Conservation (phyloP, 768 basidiomycete species). For the Suillus cothurnatus region DNA sequence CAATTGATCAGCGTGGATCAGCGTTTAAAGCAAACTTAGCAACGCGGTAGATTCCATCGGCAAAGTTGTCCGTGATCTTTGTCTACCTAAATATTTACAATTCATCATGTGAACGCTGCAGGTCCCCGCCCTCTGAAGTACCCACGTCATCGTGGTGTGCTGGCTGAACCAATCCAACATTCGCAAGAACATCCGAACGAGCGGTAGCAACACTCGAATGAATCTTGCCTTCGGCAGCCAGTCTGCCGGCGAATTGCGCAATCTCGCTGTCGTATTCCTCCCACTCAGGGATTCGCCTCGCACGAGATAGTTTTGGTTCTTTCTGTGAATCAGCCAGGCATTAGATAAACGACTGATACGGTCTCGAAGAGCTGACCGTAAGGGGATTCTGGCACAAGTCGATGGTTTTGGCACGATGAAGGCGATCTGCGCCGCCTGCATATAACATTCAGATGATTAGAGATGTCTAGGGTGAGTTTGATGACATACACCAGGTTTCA, state of each 20-base stretch:
- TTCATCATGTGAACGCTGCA: background rate
- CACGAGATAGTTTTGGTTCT: constrained; percentile 93
- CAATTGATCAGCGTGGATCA: constrained; percentile 1
- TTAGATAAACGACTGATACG: background rate
- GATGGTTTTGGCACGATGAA: constrained; percentile 83
- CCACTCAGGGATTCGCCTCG: constrained; percentile 97
- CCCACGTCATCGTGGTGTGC: background rate
- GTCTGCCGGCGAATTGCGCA: constrained; percentile 71
- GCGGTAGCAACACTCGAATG: constrained; percentile 67
- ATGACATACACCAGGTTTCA: constrained; percentile 92
- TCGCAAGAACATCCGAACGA: constrained; percentile 68
- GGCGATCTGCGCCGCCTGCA: constrained; percentile 78
- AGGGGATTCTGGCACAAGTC: constrained; percentile 97
- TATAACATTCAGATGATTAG: background rate
- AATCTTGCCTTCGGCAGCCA: constrained; percentile 72
- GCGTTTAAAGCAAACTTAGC: background rate
- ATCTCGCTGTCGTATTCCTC: constrained; percentile 93
- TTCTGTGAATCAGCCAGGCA: constrained; percentile 54
- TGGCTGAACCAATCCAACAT: background rate
- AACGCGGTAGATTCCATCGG: background rate
- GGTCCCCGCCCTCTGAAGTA: background rate
- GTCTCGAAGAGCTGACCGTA: constrained; percentile 56
- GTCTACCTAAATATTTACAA: constrained; percentile 1
- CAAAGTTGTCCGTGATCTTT: background rate
- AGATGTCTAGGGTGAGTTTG: background rate